Evolutionary conservation across 805 yeast genomes (phyloP).

Genomic region (Starmera pachycereana): DNA sequence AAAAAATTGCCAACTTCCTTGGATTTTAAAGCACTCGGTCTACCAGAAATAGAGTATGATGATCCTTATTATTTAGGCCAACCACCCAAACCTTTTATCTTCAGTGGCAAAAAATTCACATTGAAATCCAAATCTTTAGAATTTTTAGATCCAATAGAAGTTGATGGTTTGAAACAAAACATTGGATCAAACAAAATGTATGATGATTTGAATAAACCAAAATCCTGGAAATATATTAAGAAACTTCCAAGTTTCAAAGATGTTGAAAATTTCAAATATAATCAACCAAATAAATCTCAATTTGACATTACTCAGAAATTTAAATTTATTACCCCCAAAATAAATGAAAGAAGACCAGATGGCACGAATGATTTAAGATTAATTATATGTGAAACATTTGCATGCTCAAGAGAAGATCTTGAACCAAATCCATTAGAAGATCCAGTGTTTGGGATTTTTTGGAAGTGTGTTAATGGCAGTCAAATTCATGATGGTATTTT

Average conservation of each 20-base stretch:
- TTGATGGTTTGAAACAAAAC: constrained; percentile 10
- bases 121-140: constrained; percentile 30
- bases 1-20: constrained; percentile 7
- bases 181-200: neutral
- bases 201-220: neutral
- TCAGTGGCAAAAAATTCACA: constrained; percentile 56
- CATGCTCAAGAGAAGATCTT: constrained; percentile 36
- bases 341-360: constrained; percentile 25
- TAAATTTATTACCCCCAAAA: constrained; percentile 27
- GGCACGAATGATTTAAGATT: constrained; percentile 41
- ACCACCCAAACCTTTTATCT: constrained; percentile 42
- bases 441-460: constrained; percentile 47
- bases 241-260: constrained; percentile 38
- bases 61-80: constrained; percentile 56
- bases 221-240: constrained; percentile 35
- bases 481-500: constrained; percentile 29
- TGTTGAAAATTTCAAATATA: constrained; percentile 16
- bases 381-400: constrained; percentile 62
- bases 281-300: constrained; percentile 31
- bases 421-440: constrained; percentile 62
- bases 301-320: constrained; percentile 34
- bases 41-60: constrained; percentile 40
- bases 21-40: constrained; percentile 37
- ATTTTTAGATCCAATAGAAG: constrained; percentile 20
- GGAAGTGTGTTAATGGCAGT: constrained; percentile 43